Evolutionary conservation across 495 filamentous ascomycete species (phyloP), one percentile per base, ranked within the genome.

Genomic region (Penicillium ochrochloron): DNA sequence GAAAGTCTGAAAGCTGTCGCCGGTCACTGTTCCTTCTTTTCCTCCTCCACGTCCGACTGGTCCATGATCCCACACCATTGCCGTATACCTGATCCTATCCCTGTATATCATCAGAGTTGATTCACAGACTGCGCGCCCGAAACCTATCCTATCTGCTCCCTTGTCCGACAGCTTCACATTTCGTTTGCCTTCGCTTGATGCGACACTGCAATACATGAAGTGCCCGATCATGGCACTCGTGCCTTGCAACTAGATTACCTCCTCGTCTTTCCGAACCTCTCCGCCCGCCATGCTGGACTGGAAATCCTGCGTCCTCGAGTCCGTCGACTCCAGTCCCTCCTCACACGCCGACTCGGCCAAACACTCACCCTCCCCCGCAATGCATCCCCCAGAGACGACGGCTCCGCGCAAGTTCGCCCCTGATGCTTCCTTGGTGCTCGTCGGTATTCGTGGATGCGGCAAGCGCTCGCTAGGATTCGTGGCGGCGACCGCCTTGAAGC

Each of bases 391-490:
- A 7, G 89, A 90, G 61, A 73, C 82, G 55, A 74, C 82, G 0
- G 76, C 85, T n/a, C 67, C 65, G 51, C 76, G 80, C 25, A 73
- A 70, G 2, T 91, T 92, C 65, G 78, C 84, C 27, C 73, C 83
- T 1, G 80, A 89, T 73, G 89, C 90, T 4, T 92, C 91, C 1
- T 84, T 95, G 61, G 88, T 93, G 5, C 80, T 95, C 8, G 84
- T 94, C 35, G 92, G 92, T 37, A 87, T 91, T 56, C 87, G 90
- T 8, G 91, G 92, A 11, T 87, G 88, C 41, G 91, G 91, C 19
- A 94, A 94, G 76, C 86, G 90, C 27, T 92, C 89, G 0, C 78
- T 95, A 11, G 91, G 89, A 10, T 90, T 95, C 65, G 89, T 95
- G 59, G 91, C 89, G 15, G 90, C 91, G 7, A 89, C 89, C 2